Conservation (phyloP, 306 rosid species). For the Datisca glomerata region DNA sequence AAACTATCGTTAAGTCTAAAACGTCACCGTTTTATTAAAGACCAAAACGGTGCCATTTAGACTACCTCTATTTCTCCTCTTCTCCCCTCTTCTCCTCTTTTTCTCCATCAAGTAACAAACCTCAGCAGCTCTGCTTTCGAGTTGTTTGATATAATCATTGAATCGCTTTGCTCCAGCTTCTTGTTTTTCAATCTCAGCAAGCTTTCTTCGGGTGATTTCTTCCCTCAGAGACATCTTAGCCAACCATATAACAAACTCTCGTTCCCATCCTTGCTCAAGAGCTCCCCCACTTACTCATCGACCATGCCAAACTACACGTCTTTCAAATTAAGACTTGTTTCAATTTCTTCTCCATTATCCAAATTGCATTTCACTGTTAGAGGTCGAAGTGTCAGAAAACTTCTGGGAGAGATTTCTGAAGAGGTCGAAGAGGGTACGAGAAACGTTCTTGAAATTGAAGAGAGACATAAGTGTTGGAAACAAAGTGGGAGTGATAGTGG, state of each 20-base stretch:
- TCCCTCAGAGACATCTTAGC: slow-evolving; percentile 61
- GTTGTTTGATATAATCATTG: slow-evolving; percentile 39
- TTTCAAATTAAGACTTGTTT: slow-evolving; percentile 19
- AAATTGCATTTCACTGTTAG: slow-evolving; percentile 21
- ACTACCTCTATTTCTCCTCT: no score
- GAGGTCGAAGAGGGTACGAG: neutral
- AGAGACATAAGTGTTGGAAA: slow-evolving; percentile 17
- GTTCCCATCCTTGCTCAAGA: slow-evolving; percentile 54
- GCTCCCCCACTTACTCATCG: slow-evolving; percentile 43
- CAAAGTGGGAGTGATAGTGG: slow-evolving; percentile 15
- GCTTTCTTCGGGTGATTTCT: slow-evolving; percentile 44
- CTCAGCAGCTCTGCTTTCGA: slow-evolving; percentile 53
- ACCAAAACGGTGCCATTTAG: no score
- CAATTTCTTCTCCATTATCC: slow-evolving; percentile 14
- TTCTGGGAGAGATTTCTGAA: slow-evolving; percentile 9
- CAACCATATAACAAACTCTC: slow-evolving; percentile 47
- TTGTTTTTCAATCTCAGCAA: slow-evolving; percentile 48
- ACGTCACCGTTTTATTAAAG: no score
- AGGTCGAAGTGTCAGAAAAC: slow-evolving; percentile 9
- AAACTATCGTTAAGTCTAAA: no score
- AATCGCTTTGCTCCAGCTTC: slow-evolving; percentile 40
- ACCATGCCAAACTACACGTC: slow-evolving; percentile 37
- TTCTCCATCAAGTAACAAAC: slow-evolving; percentile 15
- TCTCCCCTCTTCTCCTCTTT: no score
- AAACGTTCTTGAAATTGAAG: slow-evolving; percentile 11